Evolutionary conservation across 345 rosid genomes (phyloP), one percentile per base, ranked within the genome.

Genomic region (Dipteronia dyeriana): DNA sequence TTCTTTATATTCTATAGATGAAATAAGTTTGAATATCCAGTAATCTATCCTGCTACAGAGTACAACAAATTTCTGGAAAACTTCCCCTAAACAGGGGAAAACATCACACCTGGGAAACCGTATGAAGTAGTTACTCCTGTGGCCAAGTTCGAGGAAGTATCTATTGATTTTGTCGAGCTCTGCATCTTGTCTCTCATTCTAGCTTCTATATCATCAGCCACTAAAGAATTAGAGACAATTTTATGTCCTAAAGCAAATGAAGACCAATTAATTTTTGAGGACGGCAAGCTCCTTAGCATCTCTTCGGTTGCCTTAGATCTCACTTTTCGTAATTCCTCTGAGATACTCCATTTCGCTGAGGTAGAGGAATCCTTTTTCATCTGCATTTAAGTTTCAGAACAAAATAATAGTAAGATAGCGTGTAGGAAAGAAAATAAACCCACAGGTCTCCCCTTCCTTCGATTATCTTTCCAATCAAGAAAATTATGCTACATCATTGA

Each of bases 231-330:
- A 71, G 75, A 64, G 57, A 71, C 73, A 10, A 66, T 79, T 73
- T 84, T 91, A 79, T 78, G 74, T 31, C 77, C 89, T 41, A 86
- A 76, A 70, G 86, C 77, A 75, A 83, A 78, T 38, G 78, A 79
- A 77, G 96, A 81, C 86, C 86, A 82, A 71, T 88, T 86, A 49
- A 73, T 74, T 80, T 82, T 85, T 76, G 88, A 77, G 53, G 90
- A 81, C 3, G 88, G 78, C 20, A 71, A 82, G 12, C 76, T 82
- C 84, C 83, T 91, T 73, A 92, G 84, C 97, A 94, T 83, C 77
- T 91, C 92, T 76, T 95, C 94, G 29, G 97, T 92, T 82, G 99
- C 98, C 78, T 82, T 91, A 57, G 92, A 92, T 84, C 95, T 91
- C 82, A 94, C 94, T 90, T 88, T 90, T 39, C 97, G 90, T 75